Evolutionary conservation across 495 filamentous ascomycete genomes (phyloP).

Genomic region (Aspergillus campestris): DNA sequence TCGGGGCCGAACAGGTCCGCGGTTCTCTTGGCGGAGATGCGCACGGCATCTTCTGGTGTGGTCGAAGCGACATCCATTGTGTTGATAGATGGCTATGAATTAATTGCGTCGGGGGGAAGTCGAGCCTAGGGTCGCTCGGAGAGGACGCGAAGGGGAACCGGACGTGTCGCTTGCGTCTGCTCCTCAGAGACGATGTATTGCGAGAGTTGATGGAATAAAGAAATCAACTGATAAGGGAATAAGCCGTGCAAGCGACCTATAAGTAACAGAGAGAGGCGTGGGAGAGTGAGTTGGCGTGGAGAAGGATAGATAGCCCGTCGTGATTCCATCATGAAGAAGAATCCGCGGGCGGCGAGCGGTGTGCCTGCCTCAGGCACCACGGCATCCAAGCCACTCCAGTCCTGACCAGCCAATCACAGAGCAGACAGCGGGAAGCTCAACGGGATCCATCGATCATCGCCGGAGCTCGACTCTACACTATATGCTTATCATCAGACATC

Average conservation of each 20-base stretch:
- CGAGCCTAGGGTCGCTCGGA: not conserved
- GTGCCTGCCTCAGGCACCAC: no score
- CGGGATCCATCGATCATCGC: not conserved
- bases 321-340: no score
- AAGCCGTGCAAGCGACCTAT: no score
- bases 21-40: constrained; percentile 59
- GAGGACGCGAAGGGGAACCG: not conserved
- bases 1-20: constrained; percentile 53
- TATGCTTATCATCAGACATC: not conserved
- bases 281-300: no score
- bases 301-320: no score
- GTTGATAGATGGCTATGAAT: constrained; percentile 1
- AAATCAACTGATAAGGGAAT: no score
- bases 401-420: no score
- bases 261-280: no score
- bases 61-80: constrained; percentile 31
- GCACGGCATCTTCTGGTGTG: constrained; percentile 39
- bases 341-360: no score
- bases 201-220: not conserved
- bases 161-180: constrained; percentile 3
- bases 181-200: not conserved
- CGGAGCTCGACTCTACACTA: not conserved
- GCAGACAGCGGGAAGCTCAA: no score
- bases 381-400: no score
- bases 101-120: not conserved